Evolutionary conservation across 2,329 filamentous ascomycete species (phyloP), one percentile per base, ranked within the genome.

Genomic region (Microthyrium microscopicum): DNA sequence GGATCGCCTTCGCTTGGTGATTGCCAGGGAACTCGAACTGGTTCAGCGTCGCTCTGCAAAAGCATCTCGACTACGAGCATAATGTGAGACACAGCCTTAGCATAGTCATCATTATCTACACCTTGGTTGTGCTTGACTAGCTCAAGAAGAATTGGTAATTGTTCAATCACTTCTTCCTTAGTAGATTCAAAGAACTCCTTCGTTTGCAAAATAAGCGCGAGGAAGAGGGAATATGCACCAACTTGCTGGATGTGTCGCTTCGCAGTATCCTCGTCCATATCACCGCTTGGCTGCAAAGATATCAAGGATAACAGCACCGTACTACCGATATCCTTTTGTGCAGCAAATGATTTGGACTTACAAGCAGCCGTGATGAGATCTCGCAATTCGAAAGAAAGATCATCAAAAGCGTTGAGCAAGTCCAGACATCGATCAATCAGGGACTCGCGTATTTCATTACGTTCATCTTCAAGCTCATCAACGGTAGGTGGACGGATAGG

Each of bases 381-480:
- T 0, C 84, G 73, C 29, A 98, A 64, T 48, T 95, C 87, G 45
- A 94, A 89, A 0, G 89, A 91, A 8, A 87, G 74, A 43, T 81
- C 75, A 11, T 85, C 77, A 44, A 95, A 85, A 24, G 77, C 76
- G 50, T 87, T 79, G 34, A 98, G 74, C 21, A 95, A 74, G 46
- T 94, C 85, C 16, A 98, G 62, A 42, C 81, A 92, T 37, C 83
- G 78, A 45, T 94, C 85, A 38, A 95, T 85, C 35, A 95, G 57
- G 36, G 81, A 76, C 15, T 71, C 64, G 25, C 82, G 72, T 26
- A 95, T 62, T n/a, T 64, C 67, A 4, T 68, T 64, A 29, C 89
- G 74, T 51, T 81, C 70, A 21, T 70, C 68, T 40, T 93, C 81
- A 5, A 98, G 62, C 42, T 84, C 77, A 37, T 94, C 81, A 37